Base-by-base conservation (phyloP, 306 rosid genomes). In the Inga leiocalycina region DNA sequence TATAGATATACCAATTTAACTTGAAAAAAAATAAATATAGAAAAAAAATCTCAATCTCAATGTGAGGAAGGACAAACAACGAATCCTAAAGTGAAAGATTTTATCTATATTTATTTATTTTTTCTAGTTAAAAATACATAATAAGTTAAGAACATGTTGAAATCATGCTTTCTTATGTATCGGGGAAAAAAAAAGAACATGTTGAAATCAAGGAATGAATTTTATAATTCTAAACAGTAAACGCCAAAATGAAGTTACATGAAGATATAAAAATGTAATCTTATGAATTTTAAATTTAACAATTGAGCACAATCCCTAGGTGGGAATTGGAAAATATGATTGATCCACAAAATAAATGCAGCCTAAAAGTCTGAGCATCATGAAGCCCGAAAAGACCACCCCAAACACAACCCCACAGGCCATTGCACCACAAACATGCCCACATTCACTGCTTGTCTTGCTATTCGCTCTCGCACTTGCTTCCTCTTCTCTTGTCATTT, bases 351-450 rank as follows among this genome's bases (percentile, higher is more conserved):
- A 32, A 66, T 56, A 41, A 84, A 88, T 88, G 72, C 88, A 82
- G 41, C 71, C 80, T 72, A 82, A 82, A 41, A 84, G n/a, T 73
- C 49, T 75, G 15, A 81, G 59, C 83, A 88, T 75, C 22, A 79
- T 70, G 71, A 82, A 83, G 1, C 80, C 82, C 89, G 87, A 86
- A 32, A 90, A 74, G 70, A 75, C 51, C 84, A 90, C 83, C 0
- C 94, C 94, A 75, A 90, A 39, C 27, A 83, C 69, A 70, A 85
- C n/a, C 51, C 96, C 94, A 51, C 51, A 39, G 45, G 76, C 77
- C 86, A 87, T 2, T 59, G 85, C 91, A 86, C 87, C 67, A 75
- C 86, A 87, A 14, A 69, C 45, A 39, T 49, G 78, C 57, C 85
- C 72, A 59, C 70, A 44, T 57, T 49, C 84, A 65, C 65, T 48